phyloP scores from a whole-genome alignment of 495 filamentous ascomycete genomes.

The Tuber microsphaerosporum region DNA sequence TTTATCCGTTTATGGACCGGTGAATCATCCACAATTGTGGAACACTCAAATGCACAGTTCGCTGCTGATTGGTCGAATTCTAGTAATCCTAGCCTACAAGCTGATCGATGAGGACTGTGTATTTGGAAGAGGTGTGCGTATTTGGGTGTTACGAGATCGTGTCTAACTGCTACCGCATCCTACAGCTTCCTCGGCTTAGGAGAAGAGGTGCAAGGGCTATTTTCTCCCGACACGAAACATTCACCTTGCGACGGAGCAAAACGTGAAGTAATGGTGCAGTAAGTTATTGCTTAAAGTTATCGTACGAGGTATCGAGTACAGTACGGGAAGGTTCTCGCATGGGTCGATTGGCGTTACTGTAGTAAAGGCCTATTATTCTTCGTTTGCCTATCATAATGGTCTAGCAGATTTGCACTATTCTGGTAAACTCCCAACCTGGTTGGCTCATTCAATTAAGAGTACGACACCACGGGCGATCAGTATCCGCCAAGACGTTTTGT shows the following conservation, averaged over 20 bases:
- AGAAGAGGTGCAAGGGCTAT: background rate
- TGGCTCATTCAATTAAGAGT: too few species aligned
- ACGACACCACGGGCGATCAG: background rate
- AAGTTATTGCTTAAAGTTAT: background rate
- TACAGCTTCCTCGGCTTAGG: background rate
- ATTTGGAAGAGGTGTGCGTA: too few species aligned
- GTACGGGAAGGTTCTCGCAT: too few species aligned
- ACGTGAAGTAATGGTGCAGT: background rate
- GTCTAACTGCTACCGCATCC: background rate
- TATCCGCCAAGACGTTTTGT: background rate
- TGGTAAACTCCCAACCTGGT: too few species aligned
- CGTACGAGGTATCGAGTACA: too few species aligned
- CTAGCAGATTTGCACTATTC: too few species aligned
- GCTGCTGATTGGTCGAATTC: background rate
- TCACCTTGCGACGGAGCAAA: background rate
- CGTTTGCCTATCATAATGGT: too few species aligned
- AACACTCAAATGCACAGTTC: background rate
- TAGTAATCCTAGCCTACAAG: too few species aligned
- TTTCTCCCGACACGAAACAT: background rate
- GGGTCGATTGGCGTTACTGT: too few species aligned
- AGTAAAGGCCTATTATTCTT: too few species aligned
- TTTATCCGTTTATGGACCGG: background rate
- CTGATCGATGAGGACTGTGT: background rate
- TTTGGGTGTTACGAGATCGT: background rate
- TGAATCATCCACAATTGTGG: background rate